These are phyloP conservation scores for Solanum etuberosum DNA, from an alignment of 257 asterid genomes.

Conservation along the genomic window DNA sequence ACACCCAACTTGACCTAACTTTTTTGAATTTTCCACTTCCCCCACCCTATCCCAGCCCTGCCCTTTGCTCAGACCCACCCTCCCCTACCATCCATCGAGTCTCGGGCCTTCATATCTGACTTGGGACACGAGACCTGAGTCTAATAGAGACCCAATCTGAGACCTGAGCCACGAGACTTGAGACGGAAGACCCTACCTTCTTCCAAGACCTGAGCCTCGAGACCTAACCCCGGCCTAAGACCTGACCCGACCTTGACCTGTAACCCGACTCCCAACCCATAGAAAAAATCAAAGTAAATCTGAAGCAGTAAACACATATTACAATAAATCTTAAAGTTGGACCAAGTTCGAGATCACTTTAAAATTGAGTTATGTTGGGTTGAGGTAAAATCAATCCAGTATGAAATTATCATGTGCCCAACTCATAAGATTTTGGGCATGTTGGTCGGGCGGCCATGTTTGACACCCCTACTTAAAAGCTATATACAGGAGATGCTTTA, in stretches of 20 bases:
- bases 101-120: background rate
- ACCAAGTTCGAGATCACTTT: too few species aligned
- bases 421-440: background rate
- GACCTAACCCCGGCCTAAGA: background rate
- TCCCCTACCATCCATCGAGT: background rate
- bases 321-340: too few species aligned
- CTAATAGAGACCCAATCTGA: background rate
- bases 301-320: background rate
- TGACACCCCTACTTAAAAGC: background rate
- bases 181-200: background rate
- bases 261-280: background rate
- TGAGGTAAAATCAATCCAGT: background rate
- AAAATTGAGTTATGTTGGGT: background rate
- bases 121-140: background rate
- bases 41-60: background rate
- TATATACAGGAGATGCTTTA: background rate
- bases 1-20: background rate
- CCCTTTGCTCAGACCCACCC: background rate
- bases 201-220: background rate
- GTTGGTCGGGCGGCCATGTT: background rate
- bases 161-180: background rate
- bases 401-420: background rate
- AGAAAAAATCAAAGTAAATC: background rate
- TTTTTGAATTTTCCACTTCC: background rate
- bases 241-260: background rate